These are phyloP conservation scores for Aspergillus pseudoviridinutans DNA, from an alignment of 2,329 filamentous ascomycete genomes.

Conservation along the genomic window DNA sequence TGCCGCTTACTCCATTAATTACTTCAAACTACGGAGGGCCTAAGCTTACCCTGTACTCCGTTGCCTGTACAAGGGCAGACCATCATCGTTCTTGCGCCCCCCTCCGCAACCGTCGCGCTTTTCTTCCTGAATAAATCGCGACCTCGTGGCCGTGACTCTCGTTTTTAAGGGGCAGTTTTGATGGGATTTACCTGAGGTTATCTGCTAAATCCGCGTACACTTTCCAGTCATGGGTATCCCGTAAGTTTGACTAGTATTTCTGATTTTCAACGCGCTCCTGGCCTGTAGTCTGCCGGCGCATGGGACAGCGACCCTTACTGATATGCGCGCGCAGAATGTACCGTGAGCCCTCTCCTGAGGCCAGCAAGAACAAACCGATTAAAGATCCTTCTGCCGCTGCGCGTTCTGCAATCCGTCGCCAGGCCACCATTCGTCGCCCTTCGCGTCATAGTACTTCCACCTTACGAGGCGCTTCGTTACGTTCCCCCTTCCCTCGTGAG, in stretches of 20 bases:
- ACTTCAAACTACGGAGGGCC: background rate
- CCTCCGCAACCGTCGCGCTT: conserved; percentile 14
- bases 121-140: conserved; percentile 10
- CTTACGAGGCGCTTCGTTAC: conserved; percentile 24
- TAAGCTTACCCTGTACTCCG: background rate
- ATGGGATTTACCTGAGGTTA: background rate
- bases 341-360: conserved; percentile 49
- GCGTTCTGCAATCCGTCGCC: conserved; percentile 57
- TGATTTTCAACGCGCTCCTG: conserved; percentile 12
- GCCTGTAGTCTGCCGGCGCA: conserved; percentile 10
- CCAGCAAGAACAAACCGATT: conserved; percentile 36
- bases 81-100: conserved; percentile 14
- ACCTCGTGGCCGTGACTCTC: conserved; percentile 6
- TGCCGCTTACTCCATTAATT: conserved; percentile 22
- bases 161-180: background rate
- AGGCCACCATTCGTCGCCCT: conserved; percentile 35
- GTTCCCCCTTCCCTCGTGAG: conserved; percentile 28
- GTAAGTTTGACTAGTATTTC: conserved; percentile 29
- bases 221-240: conserved; percentile 38
- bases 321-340: conserved; percentile 46
- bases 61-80: background rate
- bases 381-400: conserved; percentile 53
- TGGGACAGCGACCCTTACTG: conserved; percentile 14
- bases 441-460: conserved; percentile 24
- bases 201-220: conserved; percentile 7